A percentile compares a stretch with the other conserved stretches of the same genome.
Evolutionary conservation across 495 filamentous ascomycete genomes (phyloP).

Genomic region (Trichoderma virens): DNA sequence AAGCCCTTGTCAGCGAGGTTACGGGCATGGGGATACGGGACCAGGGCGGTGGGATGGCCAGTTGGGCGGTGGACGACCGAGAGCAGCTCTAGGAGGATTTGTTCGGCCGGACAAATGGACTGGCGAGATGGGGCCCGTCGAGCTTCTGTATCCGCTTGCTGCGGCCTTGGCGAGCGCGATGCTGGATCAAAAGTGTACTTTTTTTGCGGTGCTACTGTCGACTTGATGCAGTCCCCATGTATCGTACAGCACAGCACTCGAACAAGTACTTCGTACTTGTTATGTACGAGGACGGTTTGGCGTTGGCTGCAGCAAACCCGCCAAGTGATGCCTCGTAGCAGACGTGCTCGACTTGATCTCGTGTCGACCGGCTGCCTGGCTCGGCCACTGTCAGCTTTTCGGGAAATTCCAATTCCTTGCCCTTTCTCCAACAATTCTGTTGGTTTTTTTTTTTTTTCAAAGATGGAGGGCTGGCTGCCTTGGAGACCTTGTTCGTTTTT

Average conservation of each 20-base stretch:
- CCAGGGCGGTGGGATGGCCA: neutral
- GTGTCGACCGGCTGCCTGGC: neutral
- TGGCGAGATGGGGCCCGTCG: slow-evolving; percentile 2
- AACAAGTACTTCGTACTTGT: no score
- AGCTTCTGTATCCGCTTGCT: neutral
- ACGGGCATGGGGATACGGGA: neutral
- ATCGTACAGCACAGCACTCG: no score
- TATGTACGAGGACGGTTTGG: no score
- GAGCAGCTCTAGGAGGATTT: neutral
- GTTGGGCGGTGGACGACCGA: neutral
- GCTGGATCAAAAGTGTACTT: no score
- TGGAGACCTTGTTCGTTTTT: neutral
- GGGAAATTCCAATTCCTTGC: neutral
- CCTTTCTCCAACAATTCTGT: neutral
- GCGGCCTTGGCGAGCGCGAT: neutral
- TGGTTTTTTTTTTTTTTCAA: neutral
- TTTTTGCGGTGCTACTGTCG: no score
- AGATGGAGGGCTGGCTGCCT: neutral
- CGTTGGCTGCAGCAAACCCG: neutral
- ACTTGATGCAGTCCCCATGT: no score
- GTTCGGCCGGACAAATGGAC: slow-evolving; percentile 8
- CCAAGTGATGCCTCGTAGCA: neutral
- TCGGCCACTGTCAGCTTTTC: neutral
- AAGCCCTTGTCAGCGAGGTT: neutral
- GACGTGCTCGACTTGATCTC: neutral